Conservation (phyloP, 1,284 basidiomycete species). For the Apiotrichum akiyoshidainum region DNA sequence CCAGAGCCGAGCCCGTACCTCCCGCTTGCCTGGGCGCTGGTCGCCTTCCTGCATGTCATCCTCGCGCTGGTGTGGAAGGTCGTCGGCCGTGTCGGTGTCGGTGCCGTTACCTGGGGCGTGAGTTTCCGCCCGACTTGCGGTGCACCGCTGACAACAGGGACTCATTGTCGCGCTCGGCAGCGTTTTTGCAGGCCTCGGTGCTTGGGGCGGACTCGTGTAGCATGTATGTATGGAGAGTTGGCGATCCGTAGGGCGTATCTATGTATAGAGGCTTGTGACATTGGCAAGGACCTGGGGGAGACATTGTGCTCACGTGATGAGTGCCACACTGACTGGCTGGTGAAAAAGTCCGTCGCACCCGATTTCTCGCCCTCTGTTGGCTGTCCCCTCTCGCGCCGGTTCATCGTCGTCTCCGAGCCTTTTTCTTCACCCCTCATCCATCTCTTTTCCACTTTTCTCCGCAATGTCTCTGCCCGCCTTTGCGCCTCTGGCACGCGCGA, state of each 20-base stretch:
- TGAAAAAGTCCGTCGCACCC: constrained; percentile 8
- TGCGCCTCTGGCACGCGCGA: constrained; percentile 6
- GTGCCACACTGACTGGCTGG: constrained; percentile 5
- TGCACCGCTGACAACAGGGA: constrained; percentile 29
- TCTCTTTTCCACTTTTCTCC: neutral
- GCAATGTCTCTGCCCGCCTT: constrained; percentile 6
- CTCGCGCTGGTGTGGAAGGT: constrained; percentile 47
- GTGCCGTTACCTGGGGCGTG: constrained; percentile 51
- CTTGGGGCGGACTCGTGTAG: constrained; percentile 50
- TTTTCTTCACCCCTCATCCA: neutral
- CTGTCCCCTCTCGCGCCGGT: neutral
- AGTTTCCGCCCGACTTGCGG: constrained; percentile 21
- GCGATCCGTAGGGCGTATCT: neutral
- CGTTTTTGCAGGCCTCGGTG: constrained; percentile 48
- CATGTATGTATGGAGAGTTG: neutral
- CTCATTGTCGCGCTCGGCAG: constrained; percentile 48
- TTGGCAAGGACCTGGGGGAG: neutral
- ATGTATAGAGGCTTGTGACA: neutral
- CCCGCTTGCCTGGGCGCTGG: constrained; percentile 36
- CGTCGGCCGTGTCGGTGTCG: constrained; percentile 45
- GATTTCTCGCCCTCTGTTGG: neutral
- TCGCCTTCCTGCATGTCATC: constrained; percentile 35
- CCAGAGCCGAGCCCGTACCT: constrained; percentile 26
- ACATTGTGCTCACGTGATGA: neutral
- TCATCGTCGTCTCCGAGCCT: neutral